Evolutionary conservation across 352 stramenopile genomes (phyloP), one percentile per base, ranked within the genome.

Genomic region (Aphanomyces euteiches): DNA sequence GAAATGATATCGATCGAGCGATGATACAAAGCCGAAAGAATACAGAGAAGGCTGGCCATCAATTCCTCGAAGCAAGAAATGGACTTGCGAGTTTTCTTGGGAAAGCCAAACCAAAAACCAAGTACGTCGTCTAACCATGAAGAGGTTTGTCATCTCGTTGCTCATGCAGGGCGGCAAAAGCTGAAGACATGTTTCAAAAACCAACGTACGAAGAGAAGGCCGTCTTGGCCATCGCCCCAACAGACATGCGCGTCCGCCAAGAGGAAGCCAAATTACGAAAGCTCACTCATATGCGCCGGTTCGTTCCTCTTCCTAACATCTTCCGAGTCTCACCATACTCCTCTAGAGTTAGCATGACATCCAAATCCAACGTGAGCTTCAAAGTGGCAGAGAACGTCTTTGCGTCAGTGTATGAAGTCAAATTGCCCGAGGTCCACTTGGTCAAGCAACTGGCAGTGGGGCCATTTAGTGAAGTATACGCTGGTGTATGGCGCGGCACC

Each of bases 11-110:
- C 38, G 78, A 77, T 36, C 40, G 67, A 15, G 83, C 85, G 7
- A 75, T 82, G 19, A 90, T 93, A 63, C 76, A 80, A 50, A 83
- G 81, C 40, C 82, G 90, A 74, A 93, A 93, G 75, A 93, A 90
- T 77, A 87, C 78, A 17, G 74, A 79, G 28, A 87, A 93, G 67
- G 79, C 90, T 53, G 85, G 79, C 19, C 69, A 66, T 54, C 76
- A 82, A 21, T 91, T 93, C 70, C 80, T 91, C 15, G 74, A 84
- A 66, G 82, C 89, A 67, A 90, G 80, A 0, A 83, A 90, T 56
- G 81, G 85, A 8, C 80, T 93, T 73, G 73, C 74, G 69, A 63
- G 76, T 81, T 66, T 83, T 84, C 41, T 74, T 81, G 53, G 74
- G 74, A 34, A 69, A 58, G 34, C 17, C 48, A 47, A 47, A 38